Conservation (phyloP, 2,329 filamentous ascomycete species). For the Aspergillus fumigatus region DNA sequence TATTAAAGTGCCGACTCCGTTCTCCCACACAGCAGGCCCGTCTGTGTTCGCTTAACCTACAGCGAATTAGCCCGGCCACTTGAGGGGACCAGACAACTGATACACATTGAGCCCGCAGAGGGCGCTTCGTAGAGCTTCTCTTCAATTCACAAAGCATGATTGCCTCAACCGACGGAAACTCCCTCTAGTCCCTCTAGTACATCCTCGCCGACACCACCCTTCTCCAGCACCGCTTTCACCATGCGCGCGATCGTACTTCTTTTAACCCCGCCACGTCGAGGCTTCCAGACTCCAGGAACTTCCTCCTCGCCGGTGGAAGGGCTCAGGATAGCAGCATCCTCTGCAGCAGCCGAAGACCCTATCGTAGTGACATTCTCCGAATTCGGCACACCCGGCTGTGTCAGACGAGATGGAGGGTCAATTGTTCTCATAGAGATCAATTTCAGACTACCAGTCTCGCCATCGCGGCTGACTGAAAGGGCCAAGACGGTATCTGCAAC, state of each 20-base stretch:
- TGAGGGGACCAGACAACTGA: background rate
- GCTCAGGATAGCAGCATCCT: conserved; percentile 41
- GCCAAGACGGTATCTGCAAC: conserved; percentile 88
- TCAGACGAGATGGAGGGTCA: conserved; percentile 69
- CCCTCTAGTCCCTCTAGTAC: conserved; percentile 75
- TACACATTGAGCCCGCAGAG: background rate
- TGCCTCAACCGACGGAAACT: conserved; percentile 54
- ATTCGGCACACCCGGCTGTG: conserved; percentile 65
- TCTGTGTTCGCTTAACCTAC: background rate
- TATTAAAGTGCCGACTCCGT: background rate
- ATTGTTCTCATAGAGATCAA: conserved; percentile 67
- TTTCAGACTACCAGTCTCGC: conserved; percentile 46
- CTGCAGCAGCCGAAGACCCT: conserved; percentile 34
- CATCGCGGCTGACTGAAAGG: conserved; percentile 61
- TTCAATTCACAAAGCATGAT: background rate
- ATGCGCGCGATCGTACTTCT: conserved; percentile 67
- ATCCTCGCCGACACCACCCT: conserved; percentile 78
- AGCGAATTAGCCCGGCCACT: background rate
- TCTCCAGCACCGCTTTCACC: conserved; percentile 70
- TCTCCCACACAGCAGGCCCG: background rate
- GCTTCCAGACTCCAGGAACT: conserved; percentile 71
- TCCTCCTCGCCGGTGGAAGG: conserved; percentile 56
- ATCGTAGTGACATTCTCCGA: conserved; percentile 54
- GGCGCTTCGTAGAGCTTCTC: background rate
- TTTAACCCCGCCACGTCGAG: conserved; percentile 78